Evolutionary conservation across 768 basidiomycete species (phyloP), one percentile per base, ranked within the genome.

Genomic region (Tulasnella sp.): DNA sequence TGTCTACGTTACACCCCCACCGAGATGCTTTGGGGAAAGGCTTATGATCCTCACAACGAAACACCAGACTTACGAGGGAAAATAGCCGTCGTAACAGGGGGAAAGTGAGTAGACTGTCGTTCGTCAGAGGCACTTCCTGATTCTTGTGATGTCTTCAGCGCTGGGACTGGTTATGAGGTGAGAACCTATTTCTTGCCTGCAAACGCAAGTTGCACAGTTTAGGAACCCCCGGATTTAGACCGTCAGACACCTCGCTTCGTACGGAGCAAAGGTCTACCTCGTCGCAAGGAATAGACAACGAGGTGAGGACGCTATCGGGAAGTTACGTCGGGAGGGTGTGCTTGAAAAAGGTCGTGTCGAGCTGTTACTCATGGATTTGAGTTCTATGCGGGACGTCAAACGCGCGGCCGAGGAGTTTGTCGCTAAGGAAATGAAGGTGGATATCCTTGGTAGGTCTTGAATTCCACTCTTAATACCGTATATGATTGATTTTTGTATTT

Each of bases 321-420:
- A 67, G 29, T 65, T 75, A 11, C 62, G 69, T 49, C 49, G 63
- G 7, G 72, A 72, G 27, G 68, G 66, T 15, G 54, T 29, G 0
- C 61, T 77, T 1, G 74, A 73, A 0, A 36, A 36, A 32, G 71
- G 74, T 57, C 65, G 75, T 49, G 68, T 81, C 0, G 55, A 71
- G 3, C 80, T 72, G 72, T 62, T 79, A 11, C 69, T 75, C 37
- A 69, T 83, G 11, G 78, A 83, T 64, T 64, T 84, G 55, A 63
- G 65, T 29, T 74, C 77, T 42, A 73, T 79, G 3, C 69, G 71
- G 32, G 67, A 70, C 31, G 76, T 73, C 19, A 77, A 74, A 63
- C 66, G 65, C 29, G 65, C 75, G 3, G 82, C 76, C 0, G 71
- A 76, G 46, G 74, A 71, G 39, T 76, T 82, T 58, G 61, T 78